phyloP scores from a whole-genome alignment of 257 asterid species.

The Solanum peruvianum region DNA sequence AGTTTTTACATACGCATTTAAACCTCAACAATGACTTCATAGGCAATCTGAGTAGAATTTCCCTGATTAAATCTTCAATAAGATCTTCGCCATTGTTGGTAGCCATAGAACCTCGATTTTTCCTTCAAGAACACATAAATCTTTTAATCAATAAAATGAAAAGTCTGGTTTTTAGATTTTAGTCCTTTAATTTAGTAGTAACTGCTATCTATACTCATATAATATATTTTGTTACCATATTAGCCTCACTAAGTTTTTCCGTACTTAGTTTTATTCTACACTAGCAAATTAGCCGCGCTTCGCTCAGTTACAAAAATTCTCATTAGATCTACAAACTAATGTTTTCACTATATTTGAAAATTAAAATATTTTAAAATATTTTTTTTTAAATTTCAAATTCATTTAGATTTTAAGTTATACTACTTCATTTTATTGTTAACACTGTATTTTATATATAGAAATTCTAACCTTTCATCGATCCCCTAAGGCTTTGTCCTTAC shows the following conservation, averaged over 20 bases:
- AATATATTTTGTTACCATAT: background rate
- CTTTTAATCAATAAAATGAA: too few relatives aligned
- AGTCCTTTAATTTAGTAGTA: background rate
- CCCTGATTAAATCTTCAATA: background rate
- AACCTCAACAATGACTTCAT: background rate
- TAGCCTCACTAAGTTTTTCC: background rate
- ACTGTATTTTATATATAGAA: too few relatives aligned
- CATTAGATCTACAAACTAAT: too few relatives aligned
- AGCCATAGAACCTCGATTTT: background rate
- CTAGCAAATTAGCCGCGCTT: rapidly evolving
- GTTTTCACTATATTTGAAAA: too few relatives aligned
- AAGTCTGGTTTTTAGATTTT: background rate
- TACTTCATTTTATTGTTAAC: too few relatives aligned
- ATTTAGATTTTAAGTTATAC: too few relatives aligned
- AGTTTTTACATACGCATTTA: background rate
- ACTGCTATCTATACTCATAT: background rate
- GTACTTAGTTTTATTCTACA: background rate
- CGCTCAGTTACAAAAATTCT: too few relatives aligned
- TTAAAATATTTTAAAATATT: too few relatives aligned
- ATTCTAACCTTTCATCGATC: too few relatives aligned
- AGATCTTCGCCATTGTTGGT: background rate
- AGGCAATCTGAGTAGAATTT: background rate
- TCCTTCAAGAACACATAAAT: background rate
- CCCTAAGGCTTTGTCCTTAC: too few relatives aligned
- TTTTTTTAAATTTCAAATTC: too few relatives aligned